A percentile compares a stretch with the other conserved stretches of the same genome.
Conservation (phyloP, 257 asterid genomes). For the Capsicum pubescens region DNA sequence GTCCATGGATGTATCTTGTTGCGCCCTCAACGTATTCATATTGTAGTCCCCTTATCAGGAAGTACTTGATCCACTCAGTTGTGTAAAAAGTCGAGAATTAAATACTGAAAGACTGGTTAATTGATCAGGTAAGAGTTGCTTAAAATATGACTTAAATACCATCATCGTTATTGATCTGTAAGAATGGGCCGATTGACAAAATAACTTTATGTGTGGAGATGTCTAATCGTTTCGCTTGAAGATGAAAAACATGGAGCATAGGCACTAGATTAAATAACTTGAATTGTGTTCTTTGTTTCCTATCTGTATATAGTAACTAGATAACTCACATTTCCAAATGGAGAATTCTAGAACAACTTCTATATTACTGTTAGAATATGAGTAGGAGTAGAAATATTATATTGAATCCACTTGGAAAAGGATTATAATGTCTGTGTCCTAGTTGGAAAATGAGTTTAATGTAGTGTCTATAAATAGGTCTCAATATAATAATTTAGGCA, state of each 20-base stretch:
- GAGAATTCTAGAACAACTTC: no score
- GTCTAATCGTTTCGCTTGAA: background rate
- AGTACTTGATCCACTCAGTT: constrained; percentile 16
- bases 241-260: background rate
- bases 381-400: no score
- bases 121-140: background rate
- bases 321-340: no score
- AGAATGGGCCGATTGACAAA: background rate
- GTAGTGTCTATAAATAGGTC: no score
- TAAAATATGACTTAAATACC: constrained; percentile 11
- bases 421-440: no score
- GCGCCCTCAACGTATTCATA: background rate
- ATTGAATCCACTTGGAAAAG: no score
- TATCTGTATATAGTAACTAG: no score
- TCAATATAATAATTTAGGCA: no score
- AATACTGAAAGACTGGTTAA: background rate
- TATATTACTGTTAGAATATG: no score
- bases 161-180: background rate
- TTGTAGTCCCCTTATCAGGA: background rate
- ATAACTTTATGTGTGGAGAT: background rate
- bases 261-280: no score
- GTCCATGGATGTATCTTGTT: background rate
- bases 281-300: no score
- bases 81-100: constrained; percentile 5
- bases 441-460: no score